Evolutionary conservation across 495 filamentous ascomycete genomes (phyloP), one percentile per base, ranked within the genome.

Genomic region (Viridothelium virens): DNA sequence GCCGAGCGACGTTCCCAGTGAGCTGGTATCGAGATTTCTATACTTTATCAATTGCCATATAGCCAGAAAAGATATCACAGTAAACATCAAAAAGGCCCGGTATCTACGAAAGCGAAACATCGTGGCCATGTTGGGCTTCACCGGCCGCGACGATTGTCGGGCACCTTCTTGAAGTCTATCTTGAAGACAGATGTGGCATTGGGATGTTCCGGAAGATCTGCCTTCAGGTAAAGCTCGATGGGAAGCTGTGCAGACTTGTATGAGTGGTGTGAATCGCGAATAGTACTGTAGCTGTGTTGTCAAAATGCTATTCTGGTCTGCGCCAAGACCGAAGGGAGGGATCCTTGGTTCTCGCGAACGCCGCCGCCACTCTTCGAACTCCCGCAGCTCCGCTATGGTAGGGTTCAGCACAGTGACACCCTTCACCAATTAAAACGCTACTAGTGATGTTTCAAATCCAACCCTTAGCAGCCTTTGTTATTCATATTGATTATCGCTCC

Each of bases 21-120:
- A 65, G 31, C 3, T 14, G 31, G 25, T 34, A 50, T 68, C 48
- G 11, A 38, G 66, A 38, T 41, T 38, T 56, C 62, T 39, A 69
- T 67, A 18, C 56, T 63, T 66, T 72, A 65, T 79, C 63, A 90
- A 87, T 73, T 90, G 85, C 69, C 90, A 83, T 31, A 93, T 75
- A 16, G 86, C 77, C 53, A 91, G 76, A 38, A 87, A 75, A 62
- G 87, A 76, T 61, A 90, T 74, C 62, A 85, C 81, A 59, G 90
- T 86, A 72, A 90, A 87, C 69, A 89, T 76, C 61, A 92, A 73
- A 67, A 90, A 87, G 61, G 87, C 79, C 64, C 91, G 86, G 71
- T 91, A 93, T 76, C 90, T 83, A 63, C 91, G 87, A 69, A 89
- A 75, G 47, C 90, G 88, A 66, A 90, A 78, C 91, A 94, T 92